Evolutionary conservation across 106 monocot species (phyloP).

Genomic region (Narthecium ossifragum): DNA sequence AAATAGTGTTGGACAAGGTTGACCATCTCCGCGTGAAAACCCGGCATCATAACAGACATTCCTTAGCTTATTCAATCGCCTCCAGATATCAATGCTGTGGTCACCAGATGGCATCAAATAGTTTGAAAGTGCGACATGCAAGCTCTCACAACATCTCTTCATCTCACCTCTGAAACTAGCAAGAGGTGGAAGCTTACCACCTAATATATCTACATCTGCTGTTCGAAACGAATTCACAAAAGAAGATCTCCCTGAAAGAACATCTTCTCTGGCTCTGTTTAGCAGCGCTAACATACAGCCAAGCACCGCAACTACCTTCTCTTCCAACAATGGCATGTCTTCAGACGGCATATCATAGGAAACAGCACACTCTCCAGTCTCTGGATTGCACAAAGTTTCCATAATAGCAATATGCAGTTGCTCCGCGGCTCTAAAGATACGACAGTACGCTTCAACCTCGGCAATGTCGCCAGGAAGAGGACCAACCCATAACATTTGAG

Average conservation of each 20-base stretch:
- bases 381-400: constrained; percentile 87
- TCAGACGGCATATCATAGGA: constrained; percentile 62
- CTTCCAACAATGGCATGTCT: constrained; percentile 62
- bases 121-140: constrained; percentile 79
- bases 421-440: constrained; percentile 95
- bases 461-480: constrained; percentile 97
- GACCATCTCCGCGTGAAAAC: constrained; percentile 62
- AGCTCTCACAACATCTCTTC: constrained; percentile 89
- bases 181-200: constrained; percentile 82
- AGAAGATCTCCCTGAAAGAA: constrained; percentile 75
- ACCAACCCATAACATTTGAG: constrained; percentile 70
- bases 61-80: constrained; percentile 76
- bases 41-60: constrained; percentile 96
- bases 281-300: constrained; percentile 78
- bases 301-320: constrained; percentile 74
- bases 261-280: constrained; percentile 73
- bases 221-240: constrained; percentile 42
- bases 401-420: constrained; percentile 74
- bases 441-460: constrained; percentile 94
- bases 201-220: constrained; percentile 34
- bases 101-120: constrained; percentile 55
- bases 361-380: constrained; percentile 82
- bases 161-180: constrained; percentile 83
- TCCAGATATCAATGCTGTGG: constrained; percentile 55
- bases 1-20: constrained; percentile 65